These are phyloP conservation scores for Puccinia horiana DNA, from an alignment of 1,284 basidiomycete genomes.

Conservation along the genomic window DNA sequence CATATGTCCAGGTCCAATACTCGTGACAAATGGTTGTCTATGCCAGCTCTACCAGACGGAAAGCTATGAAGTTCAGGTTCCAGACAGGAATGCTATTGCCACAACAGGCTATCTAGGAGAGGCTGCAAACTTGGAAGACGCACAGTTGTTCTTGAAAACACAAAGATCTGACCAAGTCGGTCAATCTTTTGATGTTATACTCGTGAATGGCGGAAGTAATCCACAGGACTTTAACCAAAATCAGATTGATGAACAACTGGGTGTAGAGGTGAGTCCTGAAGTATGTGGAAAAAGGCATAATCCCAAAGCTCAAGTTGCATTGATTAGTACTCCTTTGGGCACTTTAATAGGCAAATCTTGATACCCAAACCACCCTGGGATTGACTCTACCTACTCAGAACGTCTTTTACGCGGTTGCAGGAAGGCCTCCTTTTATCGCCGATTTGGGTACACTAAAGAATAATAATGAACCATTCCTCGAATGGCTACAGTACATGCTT, in stretches of 20 bases:
- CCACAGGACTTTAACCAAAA: constrained; percentile 20
- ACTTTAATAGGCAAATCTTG: constrained; percentile 29
- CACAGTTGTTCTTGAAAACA: constrained; percentile 30
- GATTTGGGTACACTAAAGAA: constrained; percentile 18
- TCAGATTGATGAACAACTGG: constrained; percentile 16
- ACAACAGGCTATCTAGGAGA: constrained; percentile 44
- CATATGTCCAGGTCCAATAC: constrained; percentile 28
- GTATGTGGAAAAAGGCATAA: neutral
- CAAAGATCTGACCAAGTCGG: constrained; percentile 39
- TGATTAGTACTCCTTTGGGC: neutral
- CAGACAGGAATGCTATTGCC: constrained; percentile 36
- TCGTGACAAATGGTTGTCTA: constrained; percentile 43
- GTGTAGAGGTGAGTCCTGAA: constrained; percentile 31
- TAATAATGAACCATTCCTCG: constrained; percentile 43
- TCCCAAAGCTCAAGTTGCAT: neutral
- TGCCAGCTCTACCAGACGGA: constrained; percentile 35
- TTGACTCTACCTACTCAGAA: constrained; percentile 31
- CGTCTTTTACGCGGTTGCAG: constrained; percentile 43
- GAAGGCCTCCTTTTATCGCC: constrained; percentile 17
- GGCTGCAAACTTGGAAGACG: constrained; percentile 39
- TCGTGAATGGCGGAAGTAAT: constrained; percentile 44
- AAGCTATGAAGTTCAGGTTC: constrained; percentile 16
- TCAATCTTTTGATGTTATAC: constrained; percentile 21
- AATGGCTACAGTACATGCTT: constrained; percentile 44
- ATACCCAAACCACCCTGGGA: constrained; percentile 42